phyloP scores from a whole-genome alignment of 306 rosid genomes.

The Dryas alaskensis region DNA sequence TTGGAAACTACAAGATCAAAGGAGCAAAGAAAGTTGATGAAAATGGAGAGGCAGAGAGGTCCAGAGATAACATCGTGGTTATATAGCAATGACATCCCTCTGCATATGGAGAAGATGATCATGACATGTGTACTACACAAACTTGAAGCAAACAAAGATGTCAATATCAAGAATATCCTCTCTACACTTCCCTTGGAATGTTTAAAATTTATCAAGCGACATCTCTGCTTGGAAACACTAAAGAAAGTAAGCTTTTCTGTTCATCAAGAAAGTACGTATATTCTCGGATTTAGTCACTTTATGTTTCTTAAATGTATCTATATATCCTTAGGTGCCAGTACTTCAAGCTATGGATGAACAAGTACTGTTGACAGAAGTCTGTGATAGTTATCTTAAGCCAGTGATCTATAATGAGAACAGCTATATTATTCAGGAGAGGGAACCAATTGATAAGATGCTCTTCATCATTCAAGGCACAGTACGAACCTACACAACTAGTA shows the following conservation, averaged over 20 bases:
- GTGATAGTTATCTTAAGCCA: not conserved
- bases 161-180: not conserved
- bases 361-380: not conserved
- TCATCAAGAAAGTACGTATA: not conserved
- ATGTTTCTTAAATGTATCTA: not conserved
- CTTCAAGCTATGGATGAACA: not conserved
- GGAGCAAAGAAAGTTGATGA: not conserved
- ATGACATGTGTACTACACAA: not conserved
- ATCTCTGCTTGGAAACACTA: not conserved
- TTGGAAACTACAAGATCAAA: not conserved
- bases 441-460: not conserved
- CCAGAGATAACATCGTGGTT: not conserved
- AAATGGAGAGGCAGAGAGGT: not conserved
- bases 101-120: not conserved
- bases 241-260: not conserved
- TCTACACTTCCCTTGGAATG: not conserved
- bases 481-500: not conserved
- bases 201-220: not conserved
- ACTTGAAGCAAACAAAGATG: not conserved
- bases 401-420: not conserved
- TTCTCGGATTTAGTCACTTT: too few relatives aligned
- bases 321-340: not conserved
- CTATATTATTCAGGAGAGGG: not conserved
- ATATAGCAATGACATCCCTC: not conserved
- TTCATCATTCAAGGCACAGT: slow-evolving; percentile 3